Base-by-base conservation (phyloP, 2,329 filamentous ascomycete species). In the Phialophora verrucosa region DNA sequence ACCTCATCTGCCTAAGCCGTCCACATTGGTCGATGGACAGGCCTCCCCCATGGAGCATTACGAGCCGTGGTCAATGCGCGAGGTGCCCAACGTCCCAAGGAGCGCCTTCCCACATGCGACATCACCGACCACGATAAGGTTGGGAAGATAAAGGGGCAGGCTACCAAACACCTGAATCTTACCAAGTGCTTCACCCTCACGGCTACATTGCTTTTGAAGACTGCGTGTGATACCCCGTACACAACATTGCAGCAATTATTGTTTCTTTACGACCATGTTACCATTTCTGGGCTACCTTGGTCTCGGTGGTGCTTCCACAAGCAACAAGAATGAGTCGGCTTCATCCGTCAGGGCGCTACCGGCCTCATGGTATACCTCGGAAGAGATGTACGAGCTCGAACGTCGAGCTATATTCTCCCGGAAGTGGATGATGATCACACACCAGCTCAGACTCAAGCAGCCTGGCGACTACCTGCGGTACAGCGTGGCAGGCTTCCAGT, bases 281-380 rank as follows among this genome's bases (percentile, higher is more conserved):
- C 47, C 59, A 25, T 61, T 61, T 35, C 27, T 61, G 23, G 50
- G 50, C 27, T 61, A 61, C 49, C 25, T 61, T 32, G 59, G 59
- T 29, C 44, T 61, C 5, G 59, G 59, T n/a, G 4, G 49, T 20
- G 42, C 59, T 20, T 53, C 59, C 29, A 17, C 59, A n/a, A 51
- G 31, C 47, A 51, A 53, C 29, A 51, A 61, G 47, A 61, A 54
- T 10, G 35, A 55, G 12, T n/a, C 12, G 8, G 53, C 25, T 29
- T 31, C 49, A 23, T 51, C 59, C 11, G 29, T 61, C 23, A 42
- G 60, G 20, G 60, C 60, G 31, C 75, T 84, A 35, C 83, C 83
- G 29, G 82, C 83, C n/a, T 84, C 82, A 0, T 84, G 83, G 83
- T 84, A 84, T 65, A 78, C 79, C 70, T 83, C 80, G 63, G 68